Evolutionary conservation across 305 asterid species (phyloP), one percentile per base, ranked within the genome.

Genomic region (Fraxinus nigra): DNA sequence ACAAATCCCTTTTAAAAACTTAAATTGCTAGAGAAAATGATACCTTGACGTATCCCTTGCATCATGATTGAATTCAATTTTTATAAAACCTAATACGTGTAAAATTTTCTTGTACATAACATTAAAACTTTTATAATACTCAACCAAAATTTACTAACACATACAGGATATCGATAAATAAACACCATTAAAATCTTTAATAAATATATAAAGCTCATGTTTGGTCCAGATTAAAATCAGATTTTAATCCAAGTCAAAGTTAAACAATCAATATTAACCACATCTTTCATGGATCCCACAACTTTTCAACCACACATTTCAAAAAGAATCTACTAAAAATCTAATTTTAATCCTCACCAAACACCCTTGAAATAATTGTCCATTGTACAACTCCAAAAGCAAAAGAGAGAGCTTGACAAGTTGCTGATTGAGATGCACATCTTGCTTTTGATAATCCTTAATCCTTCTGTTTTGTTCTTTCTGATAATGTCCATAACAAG

Each of bases 401-500:
- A 13, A 54, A 69, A 11, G 16, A 24, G 72, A 74, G 75, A 46
- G 63, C 18, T 70, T 43, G 83, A 75, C 85, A 54, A 61, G 18
- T 80, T 59, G 78, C 46, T 22, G 56, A 22, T 40, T 78, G 77
- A 84, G 54, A 84, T 35, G 38, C 70, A 72, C 40, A 38, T 77
- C 4, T 87, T 82, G 84, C 61, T 85, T 78, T 70, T 20, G 80
- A 77, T 54, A 77, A 76, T 61, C 79, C 80, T 67, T 80, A 79
- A 77, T 61, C 3, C 28, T 75, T 79, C 72, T 28, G 18, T 24
- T 34, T 76, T 77, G 33, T 54, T 69, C 81, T 67, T 30, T 79
- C 34, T 13, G 38, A 16, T 79, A 20, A 69, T 77, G 65, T 82
- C 61, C 63, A 46, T 59, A 78, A 40, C 51, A 6, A 46, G 56